Base-by-base conservation (phyloP, 805 yeast genomes). In the Peterozyma xylosa region DNA sequence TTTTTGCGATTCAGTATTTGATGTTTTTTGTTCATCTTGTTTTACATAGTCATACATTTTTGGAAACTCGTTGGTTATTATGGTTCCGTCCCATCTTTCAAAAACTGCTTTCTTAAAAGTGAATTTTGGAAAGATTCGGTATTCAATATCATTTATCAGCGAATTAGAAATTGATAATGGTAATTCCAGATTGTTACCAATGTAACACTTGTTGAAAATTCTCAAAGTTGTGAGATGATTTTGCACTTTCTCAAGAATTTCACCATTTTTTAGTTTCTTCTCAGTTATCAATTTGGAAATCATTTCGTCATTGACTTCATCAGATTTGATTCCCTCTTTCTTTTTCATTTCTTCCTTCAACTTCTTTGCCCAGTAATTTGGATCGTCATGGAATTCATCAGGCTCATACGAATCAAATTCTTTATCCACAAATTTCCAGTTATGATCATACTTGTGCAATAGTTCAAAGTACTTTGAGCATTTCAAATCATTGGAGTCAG, bases 71-170 rank as follows among this genome's bases (percentile, higher is more conserved):
- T 21, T 21, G 9, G 15, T 14, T 18, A 45, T 6, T 17, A 9
- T 21, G 6, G 42, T 42, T n/a, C 45, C 48, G 17, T 41, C 45
- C 48, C 48, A 45, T 21, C 45, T 35, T 10, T 17, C 21, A 33
- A 45, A 41, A 33, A 4, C 27, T 11, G 69, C 67, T 11, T 38
- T 45, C 3, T 49, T 38, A 13, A 53, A 47, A 9, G 61, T 49
- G n/a, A 63, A 35, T 66, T 66, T 64, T 4, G 70, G 68, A 39
- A 53, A 60, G 11, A 60, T 35, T 30, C 48, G 47, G 11, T 36
- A 15, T 21, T 54, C 57, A 27, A 46, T 45, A 5, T 33, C 38
- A 1, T 45, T 11, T 42, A 62, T 57, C 11, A 41, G 34, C 2
- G 40, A 39, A 21, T 21, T 21, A 21, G 27, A 21, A 29, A 15